A percentile compares a stretch with the other conserved stretches of the same genome.
Evolutionary conservation across 345 rosid genomes (phyloP).

Genomic region (Gynandropsis gynandra): DNA sequence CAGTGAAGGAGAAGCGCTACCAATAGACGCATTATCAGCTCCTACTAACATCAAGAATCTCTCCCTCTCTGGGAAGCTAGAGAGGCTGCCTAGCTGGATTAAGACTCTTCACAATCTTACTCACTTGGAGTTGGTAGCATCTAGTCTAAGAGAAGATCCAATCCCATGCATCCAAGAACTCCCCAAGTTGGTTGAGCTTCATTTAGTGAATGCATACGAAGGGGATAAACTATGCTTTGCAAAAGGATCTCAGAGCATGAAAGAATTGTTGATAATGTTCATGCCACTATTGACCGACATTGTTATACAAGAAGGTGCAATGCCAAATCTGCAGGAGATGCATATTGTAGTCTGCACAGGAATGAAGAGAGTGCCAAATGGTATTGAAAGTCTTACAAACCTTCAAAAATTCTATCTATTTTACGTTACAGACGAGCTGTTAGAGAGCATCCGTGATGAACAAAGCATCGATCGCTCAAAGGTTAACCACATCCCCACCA

Average conservation of each 20-base stretch:
- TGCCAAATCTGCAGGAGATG: slow-evolving; percentile 5
- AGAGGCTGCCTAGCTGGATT: slow-evolving; percentile 23
- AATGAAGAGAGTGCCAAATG: background rate
- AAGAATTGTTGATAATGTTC: background rate
- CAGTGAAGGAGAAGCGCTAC: slow-evolving; percentile 15
- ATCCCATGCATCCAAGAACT: background rate
- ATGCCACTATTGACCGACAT: background rate
- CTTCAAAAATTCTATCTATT: background rate
- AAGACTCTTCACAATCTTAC: slow-evolving; percentile 13
- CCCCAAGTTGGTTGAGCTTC: slow-evolving; percentile 20
- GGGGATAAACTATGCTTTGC: background rate
- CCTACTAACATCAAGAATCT: slow-evolving; percentile 17
- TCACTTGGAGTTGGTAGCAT: background rate
- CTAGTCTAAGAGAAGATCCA: slow-evolving; percentile 13
- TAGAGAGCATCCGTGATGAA: background rate
- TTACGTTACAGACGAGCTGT: background rate
- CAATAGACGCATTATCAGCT: slow-evolving; percentile 13
- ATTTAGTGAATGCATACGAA: background rate
- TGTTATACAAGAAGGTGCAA: background rate
- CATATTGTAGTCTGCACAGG: background rate
- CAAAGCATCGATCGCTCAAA: background rate
- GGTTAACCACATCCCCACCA: background rate
- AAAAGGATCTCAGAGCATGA: slow-evolving; percentile 10
- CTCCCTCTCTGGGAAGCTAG: slow-evolving; percentile 12
- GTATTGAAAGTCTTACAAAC: background rate